Evolutionary conservation across 768 basidiomycete genomes (phyloP).

Genomic region (Pisolithus sp.): DNA sequence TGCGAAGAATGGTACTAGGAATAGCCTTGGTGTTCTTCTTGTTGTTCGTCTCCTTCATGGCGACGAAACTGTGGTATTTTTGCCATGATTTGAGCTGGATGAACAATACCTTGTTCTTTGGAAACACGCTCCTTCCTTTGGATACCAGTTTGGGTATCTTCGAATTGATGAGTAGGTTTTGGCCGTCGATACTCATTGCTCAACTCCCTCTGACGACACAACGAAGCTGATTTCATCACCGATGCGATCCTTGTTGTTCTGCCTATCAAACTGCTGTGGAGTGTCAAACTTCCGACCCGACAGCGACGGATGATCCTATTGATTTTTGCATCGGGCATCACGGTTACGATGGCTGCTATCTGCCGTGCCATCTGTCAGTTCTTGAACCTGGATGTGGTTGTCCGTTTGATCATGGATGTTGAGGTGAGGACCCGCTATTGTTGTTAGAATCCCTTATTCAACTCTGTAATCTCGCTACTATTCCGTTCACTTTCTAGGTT

Average conservation of each 20-base stretch:
- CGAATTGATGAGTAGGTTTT: conserved; percentile 12
- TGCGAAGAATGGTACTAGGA: conserved; percentile 3
- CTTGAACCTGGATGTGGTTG: not conserved
- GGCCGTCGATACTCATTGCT: not conserved
- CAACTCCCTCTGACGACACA: not conserved
- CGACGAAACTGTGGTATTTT: conserved; percentile 1
- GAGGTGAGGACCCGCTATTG: conserved; percentile 7
- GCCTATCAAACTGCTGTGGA: conserved; percentile 6
- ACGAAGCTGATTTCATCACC: conserved; percentile 16
- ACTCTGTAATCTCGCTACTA: not conserved
- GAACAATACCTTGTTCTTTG: not conserved
- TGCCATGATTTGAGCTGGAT: not conserved
- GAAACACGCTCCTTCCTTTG: not conserved
- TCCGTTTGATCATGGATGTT: conserved; percentile 8
- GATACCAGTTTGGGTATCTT: conserved; percentile 1
- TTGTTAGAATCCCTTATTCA: not conserved
- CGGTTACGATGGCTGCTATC: conserved; percentile 3
- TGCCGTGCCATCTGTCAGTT: conserved; percentile 9
- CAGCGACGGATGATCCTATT: conserved; percentile 5
- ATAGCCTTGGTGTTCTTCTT: conserved; percentile 7
- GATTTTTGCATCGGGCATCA: conserved; percentile 6
- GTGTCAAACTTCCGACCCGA: conserved; percentile 1
- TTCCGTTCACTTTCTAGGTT: conserved; percentile 5
- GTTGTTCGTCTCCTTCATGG: conserved; percentile 6
- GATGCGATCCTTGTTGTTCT: conserved; percentile 10